Evolutionary conservation across 2,329 filamentous ascomycete genomes (phyloP).

Genomic region (Xylariales sp.): DNA sequence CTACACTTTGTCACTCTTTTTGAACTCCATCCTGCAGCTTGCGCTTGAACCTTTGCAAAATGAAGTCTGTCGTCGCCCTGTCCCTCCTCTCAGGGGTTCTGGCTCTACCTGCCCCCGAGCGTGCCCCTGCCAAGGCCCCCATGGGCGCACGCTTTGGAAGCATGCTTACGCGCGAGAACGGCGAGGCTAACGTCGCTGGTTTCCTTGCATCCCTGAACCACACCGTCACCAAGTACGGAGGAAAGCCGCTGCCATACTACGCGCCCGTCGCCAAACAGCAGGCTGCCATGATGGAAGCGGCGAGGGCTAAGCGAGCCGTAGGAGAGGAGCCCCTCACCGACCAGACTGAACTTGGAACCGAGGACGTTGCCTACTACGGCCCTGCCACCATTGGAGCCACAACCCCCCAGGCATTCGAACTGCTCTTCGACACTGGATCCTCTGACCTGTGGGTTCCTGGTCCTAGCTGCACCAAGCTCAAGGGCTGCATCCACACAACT

Average conservation of each 20-base stretch:
- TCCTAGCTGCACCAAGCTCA: slow-evolving; percentile 1
- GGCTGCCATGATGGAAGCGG: neutral
- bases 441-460: slow-evolving; percentile 5
- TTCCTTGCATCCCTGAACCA: slow-evolving; percentile 4
- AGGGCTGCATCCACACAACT: slow-evolving; percentile 2
- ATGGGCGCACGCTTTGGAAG: neutral
- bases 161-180: slow-evolving; percentile 1
- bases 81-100: slow-evolving; percentile 1
- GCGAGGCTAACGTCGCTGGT: slow-evolving; percentile 4
- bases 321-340: slow-evolving; percentile 1
- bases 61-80: slow-evolving; percentile 2
- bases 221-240: slow-evolving; percentile 1
- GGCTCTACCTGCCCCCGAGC: slow-evolving; percentile 1
- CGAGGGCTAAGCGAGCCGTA: neutral
- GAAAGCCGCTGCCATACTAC: slow-evolving; percentile 5
- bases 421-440: slow-evolving; percentile 3
- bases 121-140: neutral
- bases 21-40: too few relatives aligned
- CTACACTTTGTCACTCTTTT: too few relatives aligned
- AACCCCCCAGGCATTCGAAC: neutral
- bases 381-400: neutral
- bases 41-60: too few relatives aligned
- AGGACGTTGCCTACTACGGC: slow-evolving; percentile 5
- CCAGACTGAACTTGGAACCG: neutral
- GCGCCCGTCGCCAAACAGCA: slow-evolving; percentile 4